phyloP scores from a whole-genome alignment of 1,284 basidiomycete genomes.

The Marasmius oreades region DNA sequence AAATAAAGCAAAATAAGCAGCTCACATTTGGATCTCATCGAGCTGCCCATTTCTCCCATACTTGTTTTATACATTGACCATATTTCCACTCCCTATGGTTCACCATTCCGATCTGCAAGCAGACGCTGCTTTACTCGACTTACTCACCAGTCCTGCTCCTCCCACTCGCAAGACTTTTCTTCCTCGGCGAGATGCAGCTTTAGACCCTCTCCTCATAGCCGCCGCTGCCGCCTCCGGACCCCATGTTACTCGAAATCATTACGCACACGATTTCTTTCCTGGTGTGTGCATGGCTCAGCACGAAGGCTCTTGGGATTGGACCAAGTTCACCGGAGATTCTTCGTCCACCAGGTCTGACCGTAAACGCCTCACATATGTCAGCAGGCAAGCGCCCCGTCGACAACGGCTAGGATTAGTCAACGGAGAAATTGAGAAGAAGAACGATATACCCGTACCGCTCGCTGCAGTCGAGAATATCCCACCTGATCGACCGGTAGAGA shows the following conservation, averaged over 20 bases:
- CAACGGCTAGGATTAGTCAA: slow-evolving; percentile 36
- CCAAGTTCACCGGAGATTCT: slow-evolving; percentile 46
- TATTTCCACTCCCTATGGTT: slow-evolving; percentile 1
- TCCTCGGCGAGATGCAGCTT: slow-evolving; percentile 56
- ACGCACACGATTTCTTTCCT: slow-evolving; percentile 68
- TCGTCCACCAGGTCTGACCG: slow-evolving; percentile 30
- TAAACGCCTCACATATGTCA: slow-evolving; percentile 55
- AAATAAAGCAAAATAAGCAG: not conserved
- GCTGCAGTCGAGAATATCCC: slow-evolving; percentile 6
- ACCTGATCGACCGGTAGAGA: not conserved
- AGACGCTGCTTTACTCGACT: slow-evolving; percentile 39
- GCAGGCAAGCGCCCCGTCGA: slow-evolving; percentile 67
- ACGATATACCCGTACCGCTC: slow-evolving; percentile 16
- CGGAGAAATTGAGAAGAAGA: slow-evolving; percentile 22
- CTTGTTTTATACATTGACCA: not conserved
- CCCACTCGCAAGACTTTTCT: slow-evolving; percentile 18
- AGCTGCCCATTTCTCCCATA: too few relatives aligned
- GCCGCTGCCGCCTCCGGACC: slow-evolving; percentile 68
- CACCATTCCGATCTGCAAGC: slow-evolving; percentile 15
- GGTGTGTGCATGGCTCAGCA: slow-evolving; percentile 47
- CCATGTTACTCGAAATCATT: slow-evolving; percentile 74
- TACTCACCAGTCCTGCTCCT: slow-evolving; percentile 34
- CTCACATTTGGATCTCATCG: not conserved
- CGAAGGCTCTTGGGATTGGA: slow-evolving; percentile 56
- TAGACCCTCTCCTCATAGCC: slow-evolving; percentile 72